phyloP scores from a whole-genome alignment of 2,329 filamentous ascomycete species.

The Alternaria angustiovoidea region DNA sequence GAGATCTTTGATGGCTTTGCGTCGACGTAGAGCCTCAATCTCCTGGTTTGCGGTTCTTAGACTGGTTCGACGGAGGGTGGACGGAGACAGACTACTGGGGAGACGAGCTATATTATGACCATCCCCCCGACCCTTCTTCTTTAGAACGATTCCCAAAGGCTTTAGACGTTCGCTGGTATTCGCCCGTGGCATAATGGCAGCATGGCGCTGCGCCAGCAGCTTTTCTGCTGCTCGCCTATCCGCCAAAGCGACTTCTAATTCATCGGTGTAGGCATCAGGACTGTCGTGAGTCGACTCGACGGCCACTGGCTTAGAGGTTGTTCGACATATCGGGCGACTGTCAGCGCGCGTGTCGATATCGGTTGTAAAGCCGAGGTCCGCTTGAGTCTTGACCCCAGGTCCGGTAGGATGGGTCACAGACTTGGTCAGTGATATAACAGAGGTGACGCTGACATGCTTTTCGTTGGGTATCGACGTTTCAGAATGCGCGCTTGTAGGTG shows the following conservation, averaged over 20 bases:
- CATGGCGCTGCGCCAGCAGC: constrained; percentile 12
- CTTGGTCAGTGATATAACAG: not conserved
- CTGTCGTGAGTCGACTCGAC: not conserved
- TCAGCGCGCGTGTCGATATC: not conserved
- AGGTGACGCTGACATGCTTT: not conserved
- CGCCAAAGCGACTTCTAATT: not conserved
- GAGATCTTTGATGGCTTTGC: constrained; percentile 8
- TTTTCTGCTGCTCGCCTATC: constrained; percentile 11
- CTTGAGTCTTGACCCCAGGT: not conserved
- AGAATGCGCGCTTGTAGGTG: not conserved
- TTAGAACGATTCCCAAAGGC: not conserved
- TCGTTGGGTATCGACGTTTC: not conserved
- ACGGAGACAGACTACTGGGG: not conserved
- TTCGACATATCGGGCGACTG: not conserved
- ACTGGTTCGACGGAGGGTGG: not conserved
- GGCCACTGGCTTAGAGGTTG: not conserved
- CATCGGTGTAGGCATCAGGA: not conserved
- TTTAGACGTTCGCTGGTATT: not conserved
- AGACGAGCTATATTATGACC: not conserved
- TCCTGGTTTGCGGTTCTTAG: constrained; percentile 4
- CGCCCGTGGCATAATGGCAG: constrained; percentile 6
- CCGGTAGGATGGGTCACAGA: not conserved
- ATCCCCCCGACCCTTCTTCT: not conserved
- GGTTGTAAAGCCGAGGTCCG: not conserved
- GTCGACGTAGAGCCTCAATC: constrained; percentile 7